Percentiles rank a stretch among this genome's conserved stretches.
Evolutionary conservation across 306 rosid species (phyloP).

Genomic region (Sesbania bispinosa): DNA sequence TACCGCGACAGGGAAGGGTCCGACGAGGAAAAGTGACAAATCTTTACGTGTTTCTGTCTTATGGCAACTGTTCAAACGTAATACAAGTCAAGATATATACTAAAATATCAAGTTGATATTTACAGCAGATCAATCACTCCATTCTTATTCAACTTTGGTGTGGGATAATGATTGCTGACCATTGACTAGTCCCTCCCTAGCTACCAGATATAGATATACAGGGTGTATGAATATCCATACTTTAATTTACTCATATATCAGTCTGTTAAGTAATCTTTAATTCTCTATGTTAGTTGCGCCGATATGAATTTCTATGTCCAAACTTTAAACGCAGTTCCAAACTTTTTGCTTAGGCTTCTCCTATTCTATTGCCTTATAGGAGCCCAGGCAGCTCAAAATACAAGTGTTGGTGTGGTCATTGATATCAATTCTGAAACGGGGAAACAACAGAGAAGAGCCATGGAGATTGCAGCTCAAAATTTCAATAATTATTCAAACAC

Average conservation of each 20-base stretch:
- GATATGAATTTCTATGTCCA: constrained; percentile 1
- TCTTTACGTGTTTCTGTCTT: neutral
- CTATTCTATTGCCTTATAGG: neutral
- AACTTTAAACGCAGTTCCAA: neutral
- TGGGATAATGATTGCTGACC: neutral
- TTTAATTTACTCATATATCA: no score
- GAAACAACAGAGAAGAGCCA: constrained; percentile 30
- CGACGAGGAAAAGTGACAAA: neutral
- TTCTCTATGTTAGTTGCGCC: neutral
- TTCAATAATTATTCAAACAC: constrained; percentile 22
- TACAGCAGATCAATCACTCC: no score
- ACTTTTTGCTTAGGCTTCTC: constrained; percentile 1
- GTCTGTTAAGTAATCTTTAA: no score
- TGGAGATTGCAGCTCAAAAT: constrained; percentile 40
- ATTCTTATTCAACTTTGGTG: no score
- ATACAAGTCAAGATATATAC: constrained; percentile 8
- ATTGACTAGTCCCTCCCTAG: neutral
- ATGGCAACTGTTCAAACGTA: neutral
- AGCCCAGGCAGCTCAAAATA: constrained; percentile 3
- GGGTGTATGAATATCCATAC: no score
- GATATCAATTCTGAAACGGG: constrained; percentile 33
- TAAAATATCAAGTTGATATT: no score
- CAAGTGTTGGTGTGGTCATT: constrained; percentile 35
- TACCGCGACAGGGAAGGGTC: neutral
- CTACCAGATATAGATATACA: neutral